Percentiles rank a stretch among this genome's conserved stretches.
Conservation (phyloP, 2,329 filamentous ascomycete genomes). For the Colletotrichum sp. region DNA sequence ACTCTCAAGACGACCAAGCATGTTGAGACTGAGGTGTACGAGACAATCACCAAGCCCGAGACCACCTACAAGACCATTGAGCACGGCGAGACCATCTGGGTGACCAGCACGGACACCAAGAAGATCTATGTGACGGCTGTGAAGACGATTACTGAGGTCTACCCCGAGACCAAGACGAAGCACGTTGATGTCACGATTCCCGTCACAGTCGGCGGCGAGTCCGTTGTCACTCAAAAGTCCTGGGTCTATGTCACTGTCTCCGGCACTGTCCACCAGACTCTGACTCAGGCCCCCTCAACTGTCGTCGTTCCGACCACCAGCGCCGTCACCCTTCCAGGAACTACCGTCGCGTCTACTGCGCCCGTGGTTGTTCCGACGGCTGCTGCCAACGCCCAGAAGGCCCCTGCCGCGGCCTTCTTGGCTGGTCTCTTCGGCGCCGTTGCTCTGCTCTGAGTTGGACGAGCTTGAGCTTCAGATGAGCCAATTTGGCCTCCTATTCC, state of each 20-base stretch:
- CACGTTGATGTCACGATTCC: constrained; percentile 44
- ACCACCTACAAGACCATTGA: constrained; percentile 49
- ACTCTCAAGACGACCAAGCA: constrained; percentile 37
- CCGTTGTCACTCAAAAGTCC: constrained; percentile 39
- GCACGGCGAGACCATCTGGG: constrained; percentile 34
- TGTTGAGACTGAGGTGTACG: constrained; percentile 40
- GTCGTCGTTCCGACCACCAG: constrained; percentile 33
- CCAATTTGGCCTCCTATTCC: background rate
- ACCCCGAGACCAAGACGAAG: constrained; percentile 45
- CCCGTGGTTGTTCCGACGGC: constrained; percentile 30
- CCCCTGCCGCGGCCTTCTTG: constrained; percentile 38
- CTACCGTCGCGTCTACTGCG: constrained; percentile 25
- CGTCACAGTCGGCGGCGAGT: constrained; percentile 31
- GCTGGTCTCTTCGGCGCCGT: constrained; percentile 43
- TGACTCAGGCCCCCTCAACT: constrained; percentile 29
- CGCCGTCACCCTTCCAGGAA: constrained; percentile 29
- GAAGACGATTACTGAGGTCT: constrained; percentile 39
- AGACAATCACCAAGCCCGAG: constrained; percentile 41
- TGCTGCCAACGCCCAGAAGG: constrained; percentile 35
- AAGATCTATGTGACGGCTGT: constrained; percentile 40
- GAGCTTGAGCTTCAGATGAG: background rate
- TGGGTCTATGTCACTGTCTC: constrained; percentile 31
- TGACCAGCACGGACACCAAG: constrained; percentile 48
- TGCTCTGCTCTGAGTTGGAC: constrained; percentile 36
- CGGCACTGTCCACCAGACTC: constrained; percentile 29